Conservation (phyloP, 768 basidiomycete species). For the Boletus huronensis region DNA sequence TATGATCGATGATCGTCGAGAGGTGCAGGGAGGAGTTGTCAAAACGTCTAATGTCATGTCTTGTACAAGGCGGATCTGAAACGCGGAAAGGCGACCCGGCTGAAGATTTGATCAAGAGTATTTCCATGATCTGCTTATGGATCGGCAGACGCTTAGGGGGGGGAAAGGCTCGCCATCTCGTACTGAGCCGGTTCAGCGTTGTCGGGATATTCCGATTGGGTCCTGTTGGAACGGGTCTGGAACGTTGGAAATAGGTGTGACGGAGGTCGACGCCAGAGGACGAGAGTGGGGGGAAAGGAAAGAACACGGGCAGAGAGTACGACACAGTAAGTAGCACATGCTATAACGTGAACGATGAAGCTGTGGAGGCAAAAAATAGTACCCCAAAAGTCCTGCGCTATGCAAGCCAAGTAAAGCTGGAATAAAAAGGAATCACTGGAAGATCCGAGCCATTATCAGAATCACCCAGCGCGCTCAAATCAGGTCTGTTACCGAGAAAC, state of each 20-base stretch:
- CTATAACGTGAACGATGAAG: not conserved
- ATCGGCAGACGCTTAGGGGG: not conserved
- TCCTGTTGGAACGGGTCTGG: not conserved
- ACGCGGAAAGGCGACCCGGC: not conserved
- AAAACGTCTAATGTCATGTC: not conserved
- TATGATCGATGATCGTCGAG: not conserved
- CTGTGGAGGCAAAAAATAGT: not conserved
- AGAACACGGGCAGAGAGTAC: not conserved
- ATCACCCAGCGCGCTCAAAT: not conserved
- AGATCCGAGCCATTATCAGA: slow-evolving; percentile 13
- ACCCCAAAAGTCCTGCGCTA: not conserved
- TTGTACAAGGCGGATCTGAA: slow-evolving; percentile 1
- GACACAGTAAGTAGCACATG: not conserved
- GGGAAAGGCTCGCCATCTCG: not conserved
- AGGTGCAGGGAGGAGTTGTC: not conserved
- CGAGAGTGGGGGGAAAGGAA: not conserved
- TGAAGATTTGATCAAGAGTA: not conserved
- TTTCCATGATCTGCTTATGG: not conserved
- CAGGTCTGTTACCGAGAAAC: slow-evolving; percentile 15
- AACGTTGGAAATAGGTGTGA: too few relatives aligned
- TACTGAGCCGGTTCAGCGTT: not conserved
- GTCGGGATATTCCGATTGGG: not conserved
- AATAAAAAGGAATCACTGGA: slow-evolving; percentile 4
- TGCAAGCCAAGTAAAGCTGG: not conserved
- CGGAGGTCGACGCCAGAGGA: not conserved